Conservation (phyloP, 257 asterid species). For the Nicotiana obtusifolia region DNA sequence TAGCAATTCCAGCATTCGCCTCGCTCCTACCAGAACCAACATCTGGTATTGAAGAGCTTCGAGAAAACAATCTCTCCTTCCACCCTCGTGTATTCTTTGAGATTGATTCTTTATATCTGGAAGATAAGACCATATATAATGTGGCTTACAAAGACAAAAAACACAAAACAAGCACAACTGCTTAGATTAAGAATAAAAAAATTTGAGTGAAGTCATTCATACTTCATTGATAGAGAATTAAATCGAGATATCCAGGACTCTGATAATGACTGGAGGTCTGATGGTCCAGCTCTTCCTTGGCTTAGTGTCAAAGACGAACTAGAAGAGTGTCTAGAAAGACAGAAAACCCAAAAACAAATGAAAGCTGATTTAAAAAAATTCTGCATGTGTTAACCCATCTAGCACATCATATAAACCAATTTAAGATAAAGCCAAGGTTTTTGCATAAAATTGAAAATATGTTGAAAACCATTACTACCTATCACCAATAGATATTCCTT, state of each 20-base stretch:
- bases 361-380: not conserved
- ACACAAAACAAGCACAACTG: not conserved
- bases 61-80: conserved; percentile 86
- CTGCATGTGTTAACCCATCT: not conserved
- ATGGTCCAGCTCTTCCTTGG: conserved; percentile 77
- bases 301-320: conserved; percentile 36
- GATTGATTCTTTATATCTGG: conserved; percentile 83
- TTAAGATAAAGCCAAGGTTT: not conserved
- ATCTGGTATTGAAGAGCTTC: conserved; percentile 71
- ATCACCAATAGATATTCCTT: conserved; percentile 28
- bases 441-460: not conserved
- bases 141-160: conserved; percentile 4
- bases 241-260: conserved; percentile 79
- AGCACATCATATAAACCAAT: not conserved
- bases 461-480: conserved; percentile 39
- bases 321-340: conserved; percentile 37
- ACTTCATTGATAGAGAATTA: conserved; percentile 74
- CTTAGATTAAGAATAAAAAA: not conserved
- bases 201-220: conserved; percentile 18
- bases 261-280: conserved; percentile 63
- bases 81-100: conserved; percentile 75
- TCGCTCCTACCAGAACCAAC: conserved; percentile 68
- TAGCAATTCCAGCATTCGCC: conserved; percentile 73
- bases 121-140: conserved; percentile 1
- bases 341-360: conserved; percentile 7